A percentile compares a stretch with the other conserved stretches of the same genome.
phyloP scores from a whole-genome alignment of 2,329 filamentous ascomycete species.

The Pleomassaria siparia region DNA sequence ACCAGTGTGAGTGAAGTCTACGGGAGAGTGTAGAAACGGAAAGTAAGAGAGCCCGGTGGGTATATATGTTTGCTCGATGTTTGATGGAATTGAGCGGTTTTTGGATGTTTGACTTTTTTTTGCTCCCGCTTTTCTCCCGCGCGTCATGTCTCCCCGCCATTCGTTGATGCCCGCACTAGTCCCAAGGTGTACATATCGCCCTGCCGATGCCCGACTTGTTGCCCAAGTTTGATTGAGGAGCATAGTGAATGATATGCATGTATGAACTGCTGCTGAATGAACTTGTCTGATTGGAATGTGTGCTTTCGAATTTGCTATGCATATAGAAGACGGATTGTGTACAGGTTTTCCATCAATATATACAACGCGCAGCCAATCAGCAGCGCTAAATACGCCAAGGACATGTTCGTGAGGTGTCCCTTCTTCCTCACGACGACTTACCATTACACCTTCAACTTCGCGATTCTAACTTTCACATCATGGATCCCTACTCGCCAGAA shows the following conservation, averaged over 20 bases:
- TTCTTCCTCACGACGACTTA: constrained; percentile 4
- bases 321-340: too few species aligned
- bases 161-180: constrained; percentile 1
- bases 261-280: neutral
- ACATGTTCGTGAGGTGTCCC: constrained; percentile 35
- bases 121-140: constrained; percentile 4
- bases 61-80: constrained; percentile 3
- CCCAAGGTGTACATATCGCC: neutral
- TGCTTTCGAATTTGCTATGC: neutral
- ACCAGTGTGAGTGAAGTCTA: constrained; percentile 1
- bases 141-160: constrained; percentile 8
- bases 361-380: neutral
- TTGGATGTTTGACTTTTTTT: constrained; percentile 4
- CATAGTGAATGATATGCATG: neutral
- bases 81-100: constrained; percentile 4
- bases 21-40: neutral
- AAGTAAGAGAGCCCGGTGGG: neutral
- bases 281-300: too few species aligned
- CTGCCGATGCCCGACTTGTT: constrained; percentile 4
- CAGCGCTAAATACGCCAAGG: constrained; percentile 24
- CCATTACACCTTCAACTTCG: constrained; percentile 1
- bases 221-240: too few species aligned
- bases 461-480: constrained; percentile 16
- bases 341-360: too few species aligned
- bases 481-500: constrained; percentile 65